Conservation (phyloP, 192 early-diverging fungal genomes). For the Dispira parvispora region DNA sequence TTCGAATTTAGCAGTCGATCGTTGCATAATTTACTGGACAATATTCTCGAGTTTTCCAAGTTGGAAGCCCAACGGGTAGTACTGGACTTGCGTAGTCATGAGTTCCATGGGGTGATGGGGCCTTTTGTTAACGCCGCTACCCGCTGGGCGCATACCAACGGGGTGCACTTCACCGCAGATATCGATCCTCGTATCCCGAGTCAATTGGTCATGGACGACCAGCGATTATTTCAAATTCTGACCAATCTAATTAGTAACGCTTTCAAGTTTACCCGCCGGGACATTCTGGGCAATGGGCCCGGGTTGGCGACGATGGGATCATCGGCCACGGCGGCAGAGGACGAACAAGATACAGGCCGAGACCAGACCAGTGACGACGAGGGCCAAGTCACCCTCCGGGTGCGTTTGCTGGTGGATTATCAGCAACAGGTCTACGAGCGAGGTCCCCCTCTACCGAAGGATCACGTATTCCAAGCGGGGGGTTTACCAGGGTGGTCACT, state of each 20-base stretch:
- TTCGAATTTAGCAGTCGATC: slow-evolving; percentile 15
- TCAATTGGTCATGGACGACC: slow-evolving; percentile 53
- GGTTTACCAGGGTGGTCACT: neutral
- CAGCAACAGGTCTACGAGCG: neutral
- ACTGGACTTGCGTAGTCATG: slow-evolving; percentile 59
- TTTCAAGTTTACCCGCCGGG: slow-evolving; percentile 55
- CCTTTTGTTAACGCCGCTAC: slow-evolving; percentile 54
- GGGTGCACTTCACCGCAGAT: slow-evolving; percentile 42
- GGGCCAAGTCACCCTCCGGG: slow-evolving; percentile 1
- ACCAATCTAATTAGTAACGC: slow-evolving; percentile 72
- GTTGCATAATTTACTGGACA: slow-evolving; percentile 61
- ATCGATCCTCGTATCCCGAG: slow-evolving; percentile 54
- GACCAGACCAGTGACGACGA: neutral
- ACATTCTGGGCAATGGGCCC: neutral
- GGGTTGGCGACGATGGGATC: neutral
- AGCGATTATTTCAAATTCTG: slow-evolving; percentile 60
- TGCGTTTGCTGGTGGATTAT: slow-evolving; percentile 6
- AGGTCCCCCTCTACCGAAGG: slow-evolving; percentile 7
- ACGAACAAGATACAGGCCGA: neutral
- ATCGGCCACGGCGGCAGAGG: neutral
- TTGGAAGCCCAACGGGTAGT: slow-evolving; percentile 73
- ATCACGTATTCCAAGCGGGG: neutral
- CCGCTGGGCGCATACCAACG: slow-evolving; percentile 51
- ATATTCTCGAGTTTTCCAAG: slow-evolving; percentile 73
- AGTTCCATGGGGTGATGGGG: slow-evolving; percentile 35